Evolutionary conservation across 2,329 filamentous ascomycete species (phyloP), one percentile per base, ranked within the genome.

Genomic region (Penicillium digitatum): DNA sequence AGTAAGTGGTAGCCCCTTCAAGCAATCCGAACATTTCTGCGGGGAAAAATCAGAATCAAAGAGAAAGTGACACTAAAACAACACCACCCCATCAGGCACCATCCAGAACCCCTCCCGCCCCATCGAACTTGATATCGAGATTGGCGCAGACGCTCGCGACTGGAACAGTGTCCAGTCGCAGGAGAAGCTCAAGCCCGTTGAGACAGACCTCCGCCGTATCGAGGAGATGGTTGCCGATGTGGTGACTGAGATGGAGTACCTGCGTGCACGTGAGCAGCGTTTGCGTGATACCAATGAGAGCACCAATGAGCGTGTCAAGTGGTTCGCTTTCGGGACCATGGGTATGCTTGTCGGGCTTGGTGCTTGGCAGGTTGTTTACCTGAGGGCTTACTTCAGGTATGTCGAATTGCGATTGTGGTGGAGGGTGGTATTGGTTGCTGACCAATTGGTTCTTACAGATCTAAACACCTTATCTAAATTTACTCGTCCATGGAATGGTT

Each of bases 241-340:
- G 61, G 93, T 96, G 46, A 76, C 76, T 60, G 93, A 97, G 82
- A 95, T 99, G 93, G 93, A 97, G 62, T 99, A 97, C 78, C 84
- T 99, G 67, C 85, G 94, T 63, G 68, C 76, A 37, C 85, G 94
- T 67, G 94, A 99, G 81, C 91, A 96, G 83, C 95, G 90, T 81
- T 83, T 99, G 67, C 83, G 94, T 73, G 93, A 99, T 78, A 99
- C 94, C 66, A 99, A 99, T 76, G 94, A 99, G 87, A 97, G 93
- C 81, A 99, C 94, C 63, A 99, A 99, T 78, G 94, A 89, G 78
- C 85, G 94, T 56, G 94, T 99, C 69, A 99, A 97, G 81, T 97
- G 90, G 91, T 99, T 99, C 76, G 93, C 93, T 46, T 86, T 96
- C 73, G 85, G 87, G 62, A 97, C 93, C 27, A 97, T 96, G 78